Base-by-base conservation (phyloP, 352 stramenopile species). In the Phytophthora cajani region DNA sequence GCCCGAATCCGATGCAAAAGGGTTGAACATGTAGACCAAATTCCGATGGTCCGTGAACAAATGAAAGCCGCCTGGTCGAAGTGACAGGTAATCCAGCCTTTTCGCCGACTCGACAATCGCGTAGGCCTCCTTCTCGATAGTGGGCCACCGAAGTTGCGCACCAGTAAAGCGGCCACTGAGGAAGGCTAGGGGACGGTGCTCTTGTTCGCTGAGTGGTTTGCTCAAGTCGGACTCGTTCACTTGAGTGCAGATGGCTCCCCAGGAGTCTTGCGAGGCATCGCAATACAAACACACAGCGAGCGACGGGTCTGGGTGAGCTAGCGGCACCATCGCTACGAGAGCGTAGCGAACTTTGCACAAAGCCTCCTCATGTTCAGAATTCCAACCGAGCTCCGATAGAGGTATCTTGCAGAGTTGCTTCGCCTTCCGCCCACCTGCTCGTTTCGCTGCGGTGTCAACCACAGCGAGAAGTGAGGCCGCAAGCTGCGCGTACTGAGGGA, bases 11-110 rank as follows among this genome's bases (percentile, higher is more conserved):
- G 64, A 51, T 10, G 53, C 66, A 50, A 27, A 42, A 19, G 54
- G 54, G 10, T 58, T 44, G n/a, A 77, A 77, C 16, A 79, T 63
- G 38, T 78, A 67, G 5, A 78, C 70, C 1, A 77, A 52, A 33
- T 72, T 78, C 12, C 60, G 44, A 19, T 76, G 74, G 17, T 79
- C 63, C 6, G 53, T 72, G 27, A 64, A 74, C 1, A 81, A 19
- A n/a, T 58, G 38, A 51, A 76, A 78, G 11, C 58, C 58, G 4
- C 63, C 42, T 1, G 58, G 58, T 12, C 62, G 57, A 2, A 75
- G 46, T 1, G 74, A 56, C 23, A 75, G 10, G 27, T 79, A 59
- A 25, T 70, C 30, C 1, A 69, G 19, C 14, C 54, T 49, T 5
- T 69, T 63, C 0, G 42, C 50, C 4, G 67, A 54, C 19, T 58